Evolutionary conservation across 2,329 filamentous ascomycete species (phyloP), one percentile per base, ranked within the genome.

Genomic region (Talaromyces sp.): DNA sequence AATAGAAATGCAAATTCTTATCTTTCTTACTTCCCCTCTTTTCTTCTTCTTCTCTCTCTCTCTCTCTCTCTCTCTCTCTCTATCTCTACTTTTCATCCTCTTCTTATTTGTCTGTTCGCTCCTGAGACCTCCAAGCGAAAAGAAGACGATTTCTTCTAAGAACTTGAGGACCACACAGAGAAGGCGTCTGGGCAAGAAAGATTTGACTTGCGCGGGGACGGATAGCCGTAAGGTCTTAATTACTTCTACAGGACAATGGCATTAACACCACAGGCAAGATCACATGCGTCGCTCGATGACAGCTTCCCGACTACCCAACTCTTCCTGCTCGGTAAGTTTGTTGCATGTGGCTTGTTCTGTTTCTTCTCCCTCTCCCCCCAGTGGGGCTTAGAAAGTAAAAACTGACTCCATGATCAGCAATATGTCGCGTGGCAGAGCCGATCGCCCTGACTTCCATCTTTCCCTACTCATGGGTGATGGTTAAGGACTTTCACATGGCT

Each of bases 371-470:
- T n/a, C n/a, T n/a, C n/a, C n/a, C n/a, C n/a, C 20, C 33, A 10
- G 4, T 14, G 10, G 16, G 22, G 9, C 16, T 19, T 22, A 41
- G 16, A 20, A 16, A 16, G 32, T 8, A 20, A 33, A 24, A 11
- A 20, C 65, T 37, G 17, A 33, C 11, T 4, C 16, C 20, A 14
- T 19, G 27, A 9, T 24, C 65, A 96, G 91, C 91, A 71, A 90
- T 96, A 79, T 92, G 95, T 69, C 90, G 92, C 58, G 85, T 97
- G 62, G 90, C 91, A 48, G 92, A 97, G 74, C 92, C 92, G 19
- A 93, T 97, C 64, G 91, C 92, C 46, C 83, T 97, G 59, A 96
- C 91, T 1, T 94, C 90, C 67, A 94, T 96, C 73, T 95, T 93
- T 65, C 92, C 92, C 17, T 97, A 96, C 73, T 90, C 90, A 55